These are phyloP conservation scores for Rhodotorula diobovata DNA, from an alignment of 768 basidiomycete genomes.

Conservation along the genomic window DNA sequence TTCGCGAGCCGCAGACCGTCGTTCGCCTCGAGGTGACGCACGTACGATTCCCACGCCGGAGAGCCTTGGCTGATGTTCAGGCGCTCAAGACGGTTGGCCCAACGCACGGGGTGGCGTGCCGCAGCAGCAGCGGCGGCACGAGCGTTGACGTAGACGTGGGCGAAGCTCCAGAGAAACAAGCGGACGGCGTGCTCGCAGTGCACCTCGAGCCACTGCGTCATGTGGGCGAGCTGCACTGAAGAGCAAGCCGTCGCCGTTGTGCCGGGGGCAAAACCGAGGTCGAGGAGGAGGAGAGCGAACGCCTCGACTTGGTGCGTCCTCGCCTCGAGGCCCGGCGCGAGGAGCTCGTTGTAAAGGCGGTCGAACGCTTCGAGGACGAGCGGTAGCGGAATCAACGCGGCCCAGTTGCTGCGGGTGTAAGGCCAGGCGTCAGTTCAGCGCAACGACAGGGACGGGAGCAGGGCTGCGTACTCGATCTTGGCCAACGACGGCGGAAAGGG, in stretches of 20 bases:
- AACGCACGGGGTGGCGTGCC: background rate
- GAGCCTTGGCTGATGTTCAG: background rate
- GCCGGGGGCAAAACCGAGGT: background rate
- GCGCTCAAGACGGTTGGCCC: background rate
- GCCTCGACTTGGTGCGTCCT: background rate
- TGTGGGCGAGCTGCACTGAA: too few relatives aligned
- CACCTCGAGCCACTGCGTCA: background rate
- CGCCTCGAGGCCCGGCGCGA: too few relatives aligned
- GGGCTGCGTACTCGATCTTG: background rate
- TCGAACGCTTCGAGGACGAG: background rate
- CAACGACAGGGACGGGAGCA: background rate
- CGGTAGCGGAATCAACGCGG: background rate
- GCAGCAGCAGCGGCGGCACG: too few relatives aligned
- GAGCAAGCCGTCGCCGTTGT: background rate
- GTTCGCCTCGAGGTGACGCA: background rate
- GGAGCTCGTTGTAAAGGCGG: background rate
- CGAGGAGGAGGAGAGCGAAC: background rate
- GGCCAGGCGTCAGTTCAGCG: too few relatives aligned
- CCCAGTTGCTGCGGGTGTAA: background rate
- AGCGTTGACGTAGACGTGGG: background rate
- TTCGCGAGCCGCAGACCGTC: too few relatives aligned
- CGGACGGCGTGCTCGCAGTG: background rate
- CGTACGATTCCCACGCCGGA: background rate
- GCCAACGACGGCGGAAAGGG: background rate
- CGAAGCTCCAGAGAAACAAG: background rate